Base-by-base conservation (phyloP, 768 basidiomycete species). In the Panaeolus cyanescens region DNA sequence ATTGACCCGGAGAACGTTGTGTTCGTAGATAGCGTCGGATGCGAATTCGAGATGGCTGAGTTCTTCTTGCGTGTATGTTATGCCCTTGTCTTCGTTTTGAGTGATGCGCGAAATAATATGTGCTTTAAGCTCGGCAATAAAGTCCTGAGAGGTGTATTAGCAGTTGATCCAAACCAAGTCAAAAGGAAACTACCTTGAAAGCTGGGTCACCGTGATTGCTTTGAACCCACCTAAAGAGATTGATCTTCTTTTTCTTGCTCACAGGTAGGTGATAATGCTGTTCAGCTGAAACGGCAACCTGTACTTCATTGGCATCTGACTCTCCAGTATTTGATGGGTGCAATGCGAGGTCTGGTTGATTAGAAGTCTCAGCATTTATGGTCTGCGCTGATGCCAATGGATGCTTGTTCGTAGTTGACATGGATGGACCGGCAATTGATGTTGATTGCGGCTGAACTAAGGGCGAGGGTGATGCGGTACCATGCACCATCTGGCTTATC, bases 1-100 rank as follows among this genome's bases (percentile, higher is more conserved):
- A 64, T 80, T 77, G 59, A 81, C 50, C 0, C 70, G 72, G 1
- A 78, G 31, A 12, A 70, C 64, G 8, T 68, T 71, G 60, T 77
- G 75, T 10, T 7, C 40, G 34, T 65, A 75, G 20, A 75, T 60
- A 36, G 20, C 57, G 61, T 63, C 66, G 37, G 62, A 40, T 9
- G 28, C 62, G 28, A 69, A 59, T 30, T 54, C 53, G 1, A 68
- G 45, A 32, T 39, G 53, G 45, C 56, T 55, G 45, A 36, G 57
- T 53, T 65, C 59, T 13, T 60, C 62, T 15, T 62, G 55, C 1
- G 58, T 58, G 42, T 34, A 65, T 22, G 40, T 40, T n/a, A 30
- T 25, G 20, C 63, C 61, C 25, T 68, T 69, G 20, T 67, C 68
- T 37, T 64, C 53, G 17, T 53, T 39, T 28, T 45, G 45, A 2